Conservation (phyloP, 805 yeast genomes). For the Yamadazyma phyllophila region DNA sequence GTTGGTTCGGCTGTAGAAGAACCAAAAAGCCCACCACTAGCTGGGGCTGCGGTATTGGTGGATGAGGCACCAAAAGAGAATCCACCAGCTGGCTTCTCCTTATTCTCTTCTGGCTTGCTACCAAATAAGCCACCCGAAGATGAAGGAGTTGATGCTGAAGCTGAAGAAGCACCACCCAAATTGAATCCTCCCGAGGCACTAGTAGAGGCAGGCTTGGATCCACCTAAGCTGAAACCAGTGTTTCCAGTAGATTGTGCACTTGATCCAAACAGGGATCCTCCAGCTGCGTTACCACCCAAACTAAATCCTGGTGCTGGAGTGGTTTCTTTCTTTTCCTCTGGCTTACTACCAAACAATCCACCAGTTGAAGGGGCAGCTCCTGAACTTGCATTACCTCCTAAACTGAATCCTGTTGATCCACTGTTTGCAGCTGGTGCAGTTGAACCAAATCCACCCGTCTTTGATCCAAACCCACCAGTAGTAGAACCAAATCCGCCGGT, state of each 20-base stretch:
- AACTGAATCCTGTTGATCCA: conserved; percentile 1
- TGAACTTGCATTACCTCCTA: not conserved
- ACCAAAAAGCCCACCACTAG: no score
- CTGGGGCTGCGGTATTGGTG: no score
- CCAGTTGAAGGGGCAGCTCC: not conserved
- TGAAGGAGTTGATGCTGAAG: not conserved
- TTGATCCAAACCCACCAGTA: not conserved
- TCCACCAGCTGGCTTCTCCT: conserved; percentile 16
- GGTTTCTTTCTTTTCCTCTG: conserved; percentile 19
- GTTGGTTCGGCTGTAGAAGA: conserved; percentile 5
- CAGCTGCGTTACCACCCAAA: conserved; percentile 10
- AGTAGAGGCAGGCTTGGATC: conserved; percentile 10
- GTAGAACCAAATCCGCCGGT: not conserved
- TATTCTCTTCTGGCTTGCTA: conserved; percentile 19
- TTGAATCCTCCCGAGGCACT: not conserved
- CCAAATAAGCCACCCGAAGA: conserved; percentile 5
- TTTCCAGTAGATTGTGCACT: conserved; percentile 1
- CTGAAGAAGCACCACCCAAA: not conserved
- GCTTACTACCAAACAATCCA: conserved; percentile 9
- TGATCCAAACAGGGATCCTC: conserved; percentile 15
- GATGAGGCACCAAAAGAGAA: not conserved
- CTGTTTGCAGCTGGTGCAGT: conserved; percentile 5
- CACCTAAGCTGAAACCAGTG: conserved; percentile 16
- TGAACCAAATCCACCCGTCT: conserved; percentile 9
- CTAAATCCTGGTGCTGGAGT: conserved; percentile 15